Conservation (phyloP, 2,329 filamentous ascomycete genomes). For the Tolypocladium tundrense region DNA sequence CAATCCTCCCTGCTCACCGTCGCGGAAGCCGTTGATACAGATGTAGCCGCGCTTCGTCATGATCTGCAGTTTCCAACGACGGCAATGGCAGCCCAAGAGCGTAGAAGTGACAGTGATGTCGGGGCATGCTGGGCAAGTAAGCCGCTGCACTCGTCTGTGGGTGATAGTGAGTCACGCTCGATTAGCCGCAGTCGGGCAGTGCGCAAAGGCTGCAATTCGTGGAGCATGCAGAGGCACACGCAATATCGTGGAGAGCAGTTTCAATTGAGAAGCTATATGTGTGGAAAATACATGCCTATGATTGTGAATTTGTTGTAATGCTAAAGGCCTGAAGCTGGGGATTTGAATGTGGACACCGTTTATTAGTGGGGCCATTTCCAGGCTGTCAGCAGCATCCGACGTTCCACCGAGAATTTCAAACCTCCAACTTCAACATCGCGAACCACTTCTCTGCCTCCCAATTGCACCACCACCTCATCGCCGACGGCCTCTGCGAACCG, state of each 20-base stretch:
- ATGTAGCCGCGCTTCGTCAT: constrained; percentile 7
- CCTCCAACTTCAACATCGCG: neutral
- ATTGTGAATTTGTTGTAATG: neutral
- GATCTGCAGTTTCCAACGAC: neutral
- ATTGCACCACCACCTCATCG: neutral
- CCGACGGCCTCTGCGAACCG: neutral
- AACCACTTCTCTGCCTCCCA: neutral
- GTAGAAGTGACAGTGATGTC: too few relatives aligned
- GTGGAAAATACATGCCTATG: neutral
- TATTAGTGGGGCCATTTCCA: too few relatives aligned
- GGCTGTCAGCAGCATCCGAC: neutral
- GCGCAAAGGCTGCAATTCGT: too few relatives aligned
- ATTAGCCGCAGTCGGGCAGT: neutral
- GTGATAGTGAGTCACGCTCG: neutral
- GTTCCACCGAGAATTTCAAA: neutral
- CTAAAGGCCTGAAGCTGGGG: neutral
- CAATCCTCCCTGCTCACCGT: constrained; percentile 2
- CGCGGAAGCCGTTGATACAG: constrained; percentile 19
- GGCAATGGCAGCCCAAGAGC: neutral
- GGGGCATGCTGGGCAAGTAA: neutral
- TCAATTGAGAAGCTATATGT: neutral
- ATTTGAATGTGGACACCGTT: neutral
- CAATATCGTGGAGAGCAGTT: too few relatives aligned
- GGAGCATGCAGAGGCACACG: too few relatives aligned
- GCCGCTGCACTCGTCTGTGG: neutral